Evolutionary conservation across 78 protist species (phyloP), one percentile per base, ranked within the genome.

Genomic region (Trichosphaerium sp.): DNA sequence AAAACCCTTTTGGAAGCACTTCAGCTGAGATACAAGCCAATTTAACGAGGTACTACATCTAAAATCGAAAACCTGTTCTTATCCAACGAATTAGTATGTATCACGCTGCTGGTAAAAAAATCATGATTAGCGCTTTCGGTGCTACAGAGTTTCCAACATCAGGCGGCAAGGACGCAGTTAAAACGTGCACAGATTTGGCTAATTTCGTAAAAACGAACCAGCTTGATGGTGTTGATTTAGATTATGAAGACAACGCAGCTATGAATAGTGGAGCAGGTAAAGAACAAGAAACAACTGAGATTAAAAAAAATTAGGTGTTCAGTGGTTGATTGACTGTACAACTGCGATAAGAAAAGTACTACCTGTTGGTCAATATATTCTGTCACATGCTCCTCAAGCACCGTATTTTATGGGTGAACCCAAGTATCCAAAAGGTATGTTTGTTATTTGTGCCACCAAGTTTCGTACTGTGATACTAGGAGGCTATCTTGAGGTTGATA

Each of bases 121-220:
- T 65, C 7, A 5, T 44, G 51, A 56, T 48, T 35, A 26, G 42
- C 8, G 69, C 69, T 8, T 65, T 65, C 25, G 69, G 69, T 4
- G 69, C 69, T 56, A 65, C 69, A 4, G 69, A 65, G 12, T 65
- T 65, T 56, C 69, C 69, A 25, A 65, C 69, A 26, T 40, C 69
- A 18, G 69, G 40, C 21, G 61, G 61, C 4, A 49, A 18, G 35
- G 57, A 65, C 26, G 51, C 69, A n/a, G 69, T 65, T 23, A 25
- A 18, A 25, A 26, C 29, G 51, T 51, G 63, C n/a, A 10, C 29
- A 25, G 25, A 11, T 32, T 21, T 65, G 23, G 69, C 69, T 26
- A 18, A 40, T 18, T 65, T 65, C 69, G 26, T 65, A 35, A 48
- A 7, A 35, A 11, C 21, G 42, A 65, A 41, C 61, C 21, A 49